phyloP scores from a whole-genome alignment of 257 asterid genomes.

The Fraxinus quadrangulata region DNA sequence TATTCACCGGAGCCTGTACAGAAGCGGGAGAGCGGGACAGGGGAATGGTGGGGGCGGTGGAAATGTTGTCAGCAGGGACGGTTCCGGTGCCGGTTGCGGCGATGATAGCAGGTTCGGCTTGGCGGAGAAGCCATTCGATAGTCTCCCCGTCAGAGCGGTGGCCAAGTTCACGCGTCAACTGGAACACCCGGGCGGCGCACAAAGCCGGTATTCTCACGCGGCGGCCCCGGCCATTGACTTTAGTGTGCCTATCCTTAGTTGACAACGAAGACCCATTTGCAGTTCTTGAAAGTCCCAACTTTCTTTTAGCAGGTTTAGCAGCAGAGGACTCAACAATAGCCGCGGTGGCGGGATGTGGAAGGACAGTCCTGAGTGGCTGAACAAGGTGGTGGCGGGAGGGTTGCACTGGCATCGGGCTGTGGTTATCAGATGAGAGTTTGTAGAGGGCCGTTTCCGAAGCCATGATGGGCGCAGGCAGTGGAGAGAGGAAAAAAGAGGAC shows the following conservation, averaged over 20 bases:
- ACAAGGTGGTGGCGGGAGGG: neutral
- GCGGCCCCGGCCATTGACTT: slow-evolving; percentile 40
- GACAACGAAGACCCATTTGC: neutral
- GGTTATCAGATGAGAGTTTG: slow-evolving; percentile 17
- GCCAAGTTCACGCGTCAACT: slow-evolving; percentile 37
- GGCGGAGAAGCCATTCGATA: slow-evolving; percentile 41
- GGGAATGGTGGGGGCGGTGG: slow-evolving; percentile 31
- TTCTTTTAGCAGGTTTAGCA: neutral
- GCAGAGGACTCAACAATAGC: neutral
- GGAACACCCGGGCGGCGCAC: slow-evolving; percentile 37
- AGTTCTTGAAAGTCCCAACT: neutral
- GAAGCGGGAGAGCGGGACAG: slow-evolving; percentile 20
- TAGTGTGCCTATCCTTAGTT: slow-evolving; percentile 28
- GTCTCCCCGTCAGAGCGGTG: slow-evolving; percentile 39
- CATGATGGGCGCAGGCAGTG: neutral
- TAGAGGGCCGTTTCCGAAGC: neutral
- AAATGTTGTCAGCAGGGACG: slow-evolving; percentile 26
- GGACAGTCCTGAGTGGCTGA: slow-evolving; percentile 12
- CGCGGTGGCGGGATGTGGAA: neutral
- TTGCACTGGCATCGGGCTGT: neutral
- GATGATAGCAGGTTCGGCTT: slow-evolving; percentile 37
- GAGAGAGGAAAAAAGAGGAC: neutral
- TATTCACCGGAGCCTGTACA: slow-evolving; percentile 16
- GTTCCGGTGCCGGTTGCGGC: slow-evolving; percentile 38
- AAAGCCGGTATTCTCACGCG: slow-evolving; percentile 33